Evolutionary conservation across 768 basidiomycete genomes (phyloP).

Genomic region (Russula vinacea): DNA sequence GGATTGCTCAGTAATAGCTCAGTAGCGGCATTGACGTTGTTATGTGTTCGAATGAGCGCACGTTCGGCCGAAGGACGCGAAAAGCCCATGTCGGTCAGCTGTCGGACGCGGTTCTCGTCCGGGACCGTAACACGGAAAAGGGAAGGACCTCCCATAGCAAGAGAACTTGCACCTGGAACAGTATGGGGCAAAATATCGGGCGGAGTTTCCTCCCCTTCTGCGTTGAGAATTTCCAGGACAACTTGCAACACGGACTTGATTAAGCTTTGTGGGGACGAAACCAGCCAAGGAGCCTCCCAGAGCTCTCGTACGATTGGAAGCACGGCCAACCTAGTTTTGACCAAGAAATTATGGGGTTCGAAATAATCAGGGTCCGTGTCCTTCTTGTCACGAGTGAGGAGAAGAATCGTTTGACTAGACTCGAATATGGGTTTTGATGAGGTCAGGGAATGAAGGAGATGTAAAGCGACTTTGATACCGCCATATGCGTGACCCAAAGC

Average conservation of each 20-base stretch:
- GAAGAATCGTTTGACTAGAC: conserved; percentile 73
- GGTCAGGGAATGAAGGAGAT: conserved; percentile 71
- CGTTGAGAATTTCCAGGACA: conserved; percentile 76
- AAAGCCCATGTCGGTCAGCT: conserved; percentile 97
- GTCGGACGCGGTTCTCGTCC: conserved; percentile 75
- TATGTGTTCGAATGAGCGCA: conserved; percentile 78
- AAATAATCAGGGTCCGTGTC: conserved; percentile 78
- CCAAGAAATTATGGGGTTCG: conserved; percentile 82
- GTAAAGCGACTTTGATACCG: conserved; percentile 76
- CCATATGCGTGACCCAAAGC: conserved; percentile 74
- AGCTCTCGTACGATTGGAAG: conserved; percentile 64
- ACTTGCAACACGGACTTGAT: conserved; percentile 72
- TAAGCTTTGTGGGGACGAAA: conserved; percentile 67
- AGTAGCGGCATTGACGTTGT: conserved; percentile 85
- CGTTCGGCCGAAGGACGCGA: conserved; percentile 81
- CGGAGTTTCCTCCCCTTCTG: conserved; percentile 72
- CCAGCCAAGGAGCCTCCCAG: conserved; percentile 85
- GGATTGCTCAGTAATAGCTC: conserved; percentile 84
- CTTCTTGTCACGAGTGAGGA: conserved; percentile 72
- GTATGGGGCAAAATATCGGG: conserved; percentile 39
- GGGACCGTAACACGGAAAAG: conserved; percentile 46
- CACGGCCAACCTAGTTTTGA: conserved; percentile 67
- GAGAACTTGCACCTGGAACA: conserved; percentile 35
- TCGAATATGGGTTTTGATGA: conserved; percentile 81
- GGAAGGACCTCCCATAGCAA: conserved; percentile 36